Percentiles rank a stretch among this genome's conserved stretches.
phyloP scores from a whole-genome alignment of 2,329 filamentous ascomycete genomes.

The Colletotrichum musicola region DNA sequence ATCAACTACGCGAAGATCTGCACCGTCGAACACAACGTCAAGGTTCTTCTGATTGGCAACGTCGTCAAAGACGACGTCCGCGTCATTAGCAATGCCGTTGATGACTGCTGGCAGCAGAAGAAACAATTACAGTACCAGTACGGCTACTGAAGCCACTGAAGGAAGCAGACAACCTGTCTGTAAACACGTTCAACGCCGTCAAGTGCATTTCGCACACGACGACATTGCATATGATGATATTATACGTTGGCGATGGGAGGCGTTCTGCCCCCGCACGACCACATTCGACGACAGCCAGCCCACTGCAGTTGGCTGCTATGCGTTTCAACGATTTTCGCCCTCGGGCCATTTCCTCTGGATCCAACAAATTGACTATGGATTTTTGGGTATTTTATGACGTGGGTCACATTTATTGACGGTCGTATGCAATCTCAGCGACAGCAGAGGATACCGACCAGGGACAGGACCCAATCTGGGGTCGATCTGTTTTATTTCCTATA shows the following conservation, averaged over 20 bases:
- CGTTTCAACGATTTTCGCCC: background rate
- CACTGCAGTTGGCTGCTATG: background rate
- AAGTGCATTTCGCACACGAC: background rate
- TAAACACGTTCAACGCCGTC: slow-evolving; percentile 2
- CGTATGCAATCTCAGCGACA: background rate
- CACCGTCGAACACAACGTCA: slow-evolving; percentile 69
- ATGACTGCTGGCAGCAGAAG: slow-evolving; percentile 64
- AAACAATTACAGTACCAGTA: slow-evolving; percentile 36
- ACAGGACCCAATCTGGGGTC: slow-evolving; percentile 1
- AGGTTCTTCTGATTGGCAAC: slow-evolving; percentile 68
- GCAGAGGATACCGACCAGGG: slow-evolving; percentile 21
- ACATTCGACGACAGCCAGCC: background rate
- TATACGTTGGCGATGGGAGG: slow-evolving; percentile 1
- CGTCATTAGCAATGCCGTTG: slow-evolving; percentile 58
- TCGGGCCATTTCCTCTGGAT: background rate
- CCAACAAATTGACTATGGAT: background rate
- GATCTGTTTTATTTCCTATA: slow-evolving; percentile 6
- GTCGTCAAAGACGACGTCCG: slow-evolving; percentile 56
- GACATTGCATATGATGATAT: slow-evolving; percentile 2
- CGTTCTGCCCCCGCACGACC: background rate
- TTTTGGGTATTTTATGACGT: background rate
- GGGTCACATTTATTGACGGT: background rate
- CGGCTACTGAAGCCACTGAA: background rate
- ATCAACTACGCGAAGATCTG: slow-evolving; percentile 70
- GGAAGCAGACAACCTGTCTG: background rate